A percentile compares a stretch with the other conserved stretches of the same genome.
Conservation (phyloP, 2,329 filamentous ascomycete genomes). For the Monilinia laxa region DNA sequence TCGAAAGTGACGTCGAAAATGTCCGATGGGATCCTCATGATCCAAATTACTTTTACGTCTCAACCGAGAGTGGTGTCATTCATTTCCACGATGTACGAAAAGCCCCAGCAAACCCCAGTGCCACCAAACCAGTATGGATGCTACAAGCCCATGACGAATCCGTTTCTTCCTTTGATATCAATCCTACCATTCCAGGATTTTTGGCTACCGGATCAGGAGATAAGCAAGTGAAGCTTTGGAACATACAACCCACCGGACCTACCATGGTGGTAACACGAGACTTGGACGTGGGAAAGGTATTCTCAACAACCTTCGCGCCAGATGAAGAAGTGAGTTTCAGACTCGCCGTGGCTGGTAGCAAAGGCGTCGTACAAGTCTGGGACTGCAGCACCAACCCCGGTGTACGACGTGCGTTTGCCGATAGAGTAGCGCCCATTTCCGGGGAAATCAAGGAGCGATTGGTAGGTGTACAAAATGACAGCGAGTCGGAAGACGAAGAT, state of each 20-base stretch:
- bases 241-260: conserved; percentile 75
- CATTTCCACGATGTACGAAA: conserved; percentile 89
- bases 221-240: conserved; percentile 96
- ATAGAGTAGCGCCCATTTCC: conserved; percentile 60
- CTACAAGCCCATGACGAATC: conserved; percentile 94
- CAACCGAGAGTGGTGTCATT: conserved; percentile 86
- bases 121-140: conserved; percentile 86
- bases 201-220: conserved; percentile 92
- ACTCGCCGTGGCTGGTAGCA: conserved; percentile 89
- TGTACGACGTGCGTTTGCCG: conserved; percentile 81
- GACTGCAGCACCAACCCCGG: conserved; percentile 74
- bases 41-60: conserved; percentile 90
- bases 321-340: conserved; percentile 90
- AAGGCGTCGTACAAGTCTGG: conserved; percentile 91
- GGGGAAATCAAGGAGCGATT: conserved; percentile 72
- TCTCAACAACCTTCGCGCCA: conserved; percentile 85
- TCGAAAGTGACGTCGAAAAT: conserved; percentile 92
- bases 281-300: conserved; percentile 91
- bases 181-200: conserved; percentile 84
- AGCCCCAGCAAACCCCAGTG: conserved; percentile 67
- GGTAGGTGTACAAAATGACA: conserved; percentile 68
- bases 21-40: conserved; percentile 93
- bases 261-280: conserved; percentile 90
- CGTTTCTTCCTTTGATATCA: conserved; percentile 89
- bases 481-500: conserved; percentile 55